Conservation (phyloP, 371 early-diverging fungal genomes). For the Capillidium rhysosporum region DNA sequence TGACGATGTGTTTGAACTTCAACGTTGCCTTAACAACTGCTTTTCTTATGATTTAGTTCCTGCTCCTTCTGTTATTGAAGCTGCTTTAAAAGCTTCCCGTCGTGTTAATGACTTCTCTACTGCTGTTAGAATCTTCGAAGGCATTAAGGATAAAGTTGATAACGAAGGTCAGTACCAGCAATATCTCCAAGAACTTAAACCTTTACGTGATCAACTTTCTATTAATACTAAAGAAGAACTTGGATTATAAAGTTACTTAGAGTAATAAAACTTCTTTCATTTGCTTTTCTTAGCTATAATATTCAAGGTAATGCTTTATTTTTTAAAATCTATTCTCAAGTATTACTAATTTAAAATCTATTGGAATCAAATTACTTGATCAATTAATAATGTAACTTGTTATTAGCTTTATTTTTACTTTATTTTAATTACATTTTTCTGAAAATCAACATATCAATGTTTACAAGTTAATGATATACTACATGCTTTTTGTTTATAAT, state of each 20-base stretch:
- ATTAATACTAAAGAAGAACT: constrained; percentile 73
- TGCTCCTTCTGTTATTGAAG: constrained; percentile 61
- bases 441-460: too few species aligned
- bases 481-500: too few species aligned
- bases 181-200: constrained; percentile 71
- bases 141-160: constrained; percentile 71
- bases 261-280: too few species aligned
- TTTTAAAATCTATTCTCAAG: too few species aligned
- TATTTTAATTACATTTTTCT: too few species aligned
- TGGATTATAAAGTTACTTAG: constrained; percentile 22
- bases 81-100: constrained; percentile 75
- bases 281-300: too few species aligned
- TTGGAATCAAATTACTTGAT: too few species aligned
- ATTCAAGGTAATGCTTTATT: too few species aligned
- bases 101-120: constrained; percentile 85
- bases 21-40: constrained; percentile 90
- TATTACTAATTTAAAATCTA: too few species aligned
- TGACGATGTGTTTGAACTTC: constrained; percentile 89
- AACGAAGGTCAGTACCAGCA: constrained; percentile 64
- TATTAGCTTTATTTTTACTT: too few species aligned
- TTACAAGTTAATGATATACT: too few species aligned
- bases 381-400: too few species aligned
- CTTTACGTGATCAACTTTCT: constrained; percentile 69
- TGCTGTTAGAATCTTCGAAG: constrained; percentile 85
- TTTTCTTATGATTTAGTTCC: constrained; percentile 92